Conservation (phyloP, 768 basidiomycete genomes). For the Astraeus odoratus region DNA sequence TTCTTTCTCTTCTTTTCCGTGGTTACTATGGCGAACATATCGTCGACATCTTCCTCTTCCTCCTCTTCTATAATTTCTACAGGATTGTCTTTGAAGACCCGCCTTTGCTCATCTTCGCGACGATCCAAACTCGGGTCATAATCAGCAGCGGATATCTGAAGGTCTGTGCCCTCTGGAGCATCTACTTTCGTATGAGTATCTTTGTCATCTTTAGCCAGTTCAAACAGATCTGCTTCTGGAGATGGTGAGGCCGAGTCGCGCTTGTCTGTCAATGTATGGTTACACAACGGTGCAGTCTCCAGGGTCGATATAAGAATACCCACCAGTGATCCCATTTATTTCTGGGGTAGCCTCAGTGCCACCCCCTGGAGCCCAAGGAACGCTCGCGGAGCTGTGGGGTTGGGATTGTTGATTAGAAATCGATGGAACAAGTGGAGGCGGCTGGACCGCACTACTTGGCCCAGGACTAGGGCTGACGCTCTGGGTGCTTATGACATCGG, state of each 20-base stretch:
- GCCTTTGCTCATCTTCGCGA: conserved; percentile 74
- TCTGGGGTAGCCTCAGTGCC: background rate
- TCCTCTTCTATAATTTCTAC: conserved; percentile 47
- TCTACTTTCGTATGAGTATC: conserved; percentile 39
- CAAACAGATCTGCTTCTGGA: conserved; percentile 54
- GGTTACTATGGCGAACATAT: conserved; percentile 81
- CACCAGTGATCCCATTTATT: conserved; percentile 20
- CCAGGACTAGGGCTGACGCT: conserved; percentile 52
- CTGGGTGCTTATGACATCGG: conserved; percentile 31
- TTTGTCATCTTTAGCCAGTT: conserved; percentile 60
- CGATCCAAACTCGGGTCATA: conserved; percentile 84
- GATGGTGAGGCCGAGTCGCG: conserved; percentile 52
- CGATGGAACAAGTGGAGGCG: conserved; percentile 51
- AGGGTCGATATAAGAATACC: conserved; percentile 3
- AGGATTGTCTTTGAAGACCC: conserved; percentile 38
- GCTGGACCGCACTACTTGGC: conserved; percentile 69
- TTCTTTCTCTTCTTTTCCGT: conserved; percentile 50
- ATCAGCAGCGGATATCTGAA: conserved; percentile 87
- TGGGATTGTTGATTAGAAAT: conserved; percentile 61
- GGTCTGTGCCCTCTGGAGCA: conserved; percentile 40
- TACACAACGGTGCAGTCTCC: background rate
- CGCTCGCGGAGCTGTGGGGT: conserved; percentile 39
- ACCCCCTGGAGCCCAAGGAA: conserved; percentile 20
- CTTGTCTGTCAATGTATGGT: conserved; percentile 29
- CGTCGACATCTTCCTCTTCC: conserved; percentile 85